Percentiles rank a stretch among this genome's conserved stretches.
Evolutionary conservation across 139 green algal species (phyloP).

Genomic region (Coccomyxa sp.): DNA sequence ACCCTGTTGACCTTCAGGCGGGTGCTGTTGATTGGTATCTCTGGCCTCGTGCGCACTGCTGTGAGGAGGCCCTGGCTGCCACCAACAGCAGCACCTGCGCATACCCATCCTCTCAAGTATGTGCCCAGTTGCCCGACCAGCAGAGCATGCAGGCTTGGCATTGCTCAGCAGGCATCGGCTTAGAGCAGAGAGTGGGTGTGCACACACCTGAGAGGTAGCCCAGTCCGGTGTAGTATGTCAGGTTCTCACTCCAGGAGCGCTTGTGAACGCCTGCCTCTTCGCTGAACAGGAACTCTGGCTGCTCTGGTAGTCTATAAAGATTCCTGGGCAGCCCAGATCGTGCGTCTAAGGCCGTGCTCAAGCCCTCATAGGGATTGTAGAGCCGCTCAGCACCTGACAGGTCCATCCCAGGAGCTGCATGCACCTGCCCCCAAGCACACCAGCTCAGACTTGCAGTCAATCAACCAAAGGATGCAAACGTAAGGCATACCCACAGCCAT

Average conservation of each 20-base stretch:
- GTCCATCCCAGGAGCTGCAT: not conserved
- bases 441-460: no score
- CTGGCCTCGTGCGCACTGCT: slow-evolving; percentile 20
- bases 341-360: slow-evolving; percentile 15
- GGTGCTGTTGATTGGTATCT: slow-evolving; percentile 19
- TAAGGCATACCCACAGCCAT: no score
- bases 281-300: slow-evolving; percentile 85
- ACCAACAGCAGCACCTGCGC: slow-evolving; percentile 37
- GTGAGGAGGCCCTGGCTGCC: slow-evolving; percentile 30
- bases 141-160: not conserved
- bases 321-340: not conserved
- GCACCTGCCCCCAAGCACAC: not conserved
- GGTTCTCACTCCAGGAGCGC: slow-evolving; percentile 80
- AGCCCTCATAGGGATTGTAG: slow-evolving; percentile 67
- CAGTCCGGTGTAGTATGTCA: slow-evolving; percentile 86
- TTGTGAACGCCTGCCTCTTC: slow-evolving; percentile 72
- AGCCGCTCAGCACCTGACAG: slow-evolving; percentile 12
- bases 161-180: not conserved
- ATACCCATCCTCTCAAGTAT: no score
- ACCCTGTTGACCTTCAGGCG: slow-evolving; percentile 65
- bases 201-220: slow-evolving; percentile 74
- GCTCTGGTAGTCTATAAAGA: slow-evolving; percentile 41
- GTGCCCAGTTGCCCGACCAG: no score
- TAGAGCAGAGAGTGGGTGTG: not conserved
- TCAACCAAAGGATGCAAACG: no score